Conservation (phyloP, 257 asterid species). For the Striga asiatica region DNA sequence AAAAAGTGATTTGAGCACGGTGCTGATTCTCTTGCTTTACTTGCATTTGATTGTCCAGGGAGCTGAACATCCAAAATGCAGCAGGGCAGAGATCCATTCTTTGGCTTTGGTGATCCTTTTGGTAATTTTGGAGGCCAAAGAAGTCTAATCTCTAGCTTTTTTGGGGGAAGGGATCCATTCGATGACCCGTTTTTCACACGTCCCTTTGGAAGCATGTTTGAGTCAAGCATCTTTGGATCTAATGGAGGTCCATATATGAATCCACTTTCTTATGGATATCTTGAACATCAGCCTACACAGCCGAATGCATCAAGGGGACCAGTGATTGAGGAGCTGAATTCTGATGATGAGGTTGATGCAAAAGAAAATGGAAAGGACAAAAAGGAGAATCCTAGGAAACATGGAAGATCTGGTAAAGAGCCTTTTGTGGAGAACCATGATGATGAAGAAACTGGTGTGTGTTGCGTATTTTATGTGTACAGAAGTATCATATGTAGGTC, state of each 20-base stretch:
- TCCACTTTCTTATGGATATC: conserved; percentile 34
- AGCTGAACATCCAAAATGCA: conserved; percentile 35
- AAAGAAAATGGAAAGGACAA: conserved; percentile 23
- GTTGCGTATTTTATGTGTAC: neutral
- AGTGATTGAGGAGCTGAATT: conserved; percentile 79
- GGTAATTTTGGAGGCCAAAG: too few species aligned
- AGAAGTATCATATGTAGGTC: too few species aligned
- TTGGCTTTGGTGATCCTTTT: conserved; percentile 55
- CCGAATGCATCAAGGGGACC: conserved; percentile 46
- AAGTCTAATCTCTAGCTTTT: conserved; percentile 40
- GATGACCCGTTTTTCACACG: conserved; percentile 74
- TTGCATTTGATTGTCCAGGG: conserved; percentile 18
- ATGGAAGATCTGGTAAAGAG: conserved; percentile 56
- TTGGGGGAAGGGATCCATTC: conserved; percentile 79
- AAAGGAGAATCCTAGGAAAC: conserved; percentile 58
- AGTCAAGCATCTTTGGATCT: conserved; percentile 35
- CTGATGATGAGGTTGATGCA: conserved; percentile 67
- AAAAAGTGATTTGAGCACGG: neutral
- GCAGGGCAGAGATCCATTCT: conserved; percentile 75
- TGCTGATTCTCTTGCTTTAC: neutral
- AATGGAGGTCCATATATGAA: conserved; percentile 28
- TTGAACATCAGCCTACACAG: conserved; percentile 37
- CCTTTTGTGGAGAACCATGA: conserved; percentile 68
- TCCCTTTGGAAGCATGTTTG: conserved; percentile 54
- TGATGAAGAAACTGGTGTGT: conserved; percentile 57